Evolutionary conservation across 2,329 filamentous ascomycete genomes (phyloP).

Genomic region (Cercospora sp.): DNA sequence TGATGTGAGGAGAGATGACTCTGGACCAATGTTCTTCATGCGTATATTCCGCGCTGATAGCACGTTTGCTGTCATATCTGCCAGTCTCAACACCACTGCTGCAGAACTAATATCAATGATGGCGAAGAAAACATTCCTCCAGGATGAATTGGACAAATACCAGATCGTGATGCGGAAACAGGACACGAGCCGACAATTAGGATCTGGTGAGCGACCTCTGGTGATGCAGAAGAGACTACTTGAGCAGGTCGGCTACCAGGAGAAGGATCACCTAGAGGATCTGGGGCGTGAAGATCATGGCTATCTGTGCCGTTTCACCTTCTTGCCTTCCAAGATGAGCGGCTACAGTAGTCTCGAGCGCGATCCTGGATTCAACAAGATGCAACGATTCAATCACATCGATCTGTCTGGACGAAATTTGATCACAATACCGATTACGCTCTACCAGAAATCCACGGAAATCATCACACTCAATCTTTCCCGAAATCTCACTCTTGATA

Average conservation of each 20-base stretch:
- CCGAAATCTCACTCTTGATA: constrained; percentile 84
- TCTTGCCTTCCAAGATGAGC: constrained; percentile 83
- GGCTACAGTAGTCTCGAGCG: constrained; percentile 70
- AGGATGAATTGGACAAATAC: constrained; percentile 88
- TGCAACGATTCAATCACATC: constrained; percentile 90
- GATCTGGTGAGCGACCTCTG: constrained; percentile 75
- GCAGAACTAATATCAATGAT: constrained; percentile 85
- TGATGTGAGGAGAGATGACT: constrained; percentile 65
- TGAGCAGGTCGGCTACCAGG: constrained; percentile 87
- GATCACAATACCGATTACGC: constrained; percentile 88
- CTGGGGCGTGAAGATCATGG: constrained; percentile 96
- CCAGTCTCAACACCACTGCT: constrained; percentile 79
- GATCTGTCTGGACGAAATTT: constrained; percentile 88
- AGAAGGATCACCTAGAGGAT: constrained; percentile 84
- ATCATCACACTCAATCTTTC: constrained; percentile 95
- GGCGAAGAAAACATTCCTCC: constrained; percentile 89
- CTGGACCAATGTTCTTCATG: constrained; percentile 79
- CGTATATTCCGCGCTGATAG: constrained; percentile 92
- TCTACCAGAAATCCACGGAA: constrained; percentile 87
- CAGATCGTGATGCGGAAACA: constrained; percentile 95
- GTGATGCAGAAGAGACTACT: constrained; percentile 88
- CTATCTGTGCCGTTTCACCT: constrained; percentile 94
- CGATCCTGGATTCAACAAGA: constrained; percentile 77
- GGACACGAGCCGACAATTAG: constrained; percentile 79
- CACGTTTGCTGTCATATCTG: constrained; percentile 89